Evolutionary conservation across 2,329 filamentous ascomycete genomes (phyloP).

Genomic region (Aspergillus japonicus): DNA sequence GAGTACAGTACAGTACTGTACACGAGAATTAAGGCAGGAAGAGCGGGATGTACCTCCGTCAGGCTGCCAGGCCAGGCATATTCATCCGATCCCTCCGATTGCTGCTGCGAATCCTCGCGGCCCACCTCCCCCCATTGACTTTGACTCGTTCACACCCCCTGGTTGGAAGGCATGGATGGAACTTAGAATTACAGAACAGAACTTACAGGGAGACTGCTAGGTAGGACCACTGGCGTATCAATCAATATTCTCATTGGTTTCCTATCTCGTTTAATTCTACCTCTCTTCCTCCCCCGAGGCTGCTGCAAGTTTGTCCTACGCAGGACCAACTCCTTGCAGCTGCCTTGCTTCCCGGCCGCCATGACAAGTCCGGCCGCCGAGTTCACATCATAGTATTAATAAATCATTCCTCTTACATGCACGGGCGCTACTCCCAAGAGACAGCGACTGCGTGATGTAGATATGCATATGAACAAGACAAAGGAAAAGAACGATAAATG

Average conservation of each 20-base stretch:
- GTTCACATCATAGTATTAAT: not conserved
- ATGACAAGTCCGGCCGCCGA: conserved; percentile 4
- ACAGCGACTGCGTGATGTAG: conserved; percentile 3
- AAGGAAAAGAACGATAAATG: conserved; percentile 10
- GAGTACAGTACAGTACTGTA: too few species aligned
- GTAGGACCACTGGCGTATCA: not conserved
- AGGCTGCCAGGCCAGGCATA: not conserved
- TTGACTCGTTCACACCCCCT: too few species aligned
- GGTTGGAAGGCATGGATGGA: too few species aligned
- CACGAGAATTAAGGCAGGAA: too few species aligned
- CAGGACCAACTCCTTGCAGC: conserved; percentile 15
- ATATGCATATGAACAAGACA: conserved; percentile 9
- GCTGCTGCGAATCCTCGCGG: not conserved
- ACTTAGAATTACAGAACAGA: too few species aligned
- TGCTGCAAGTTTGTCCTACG: not conserved
- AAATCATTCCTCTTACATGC: conserved; percentile 16
- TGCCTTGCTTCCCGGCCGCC: conserved; percentile 15
- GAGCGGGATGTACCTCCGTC: not conserved
- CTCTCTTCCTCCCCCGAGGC: not conserved
- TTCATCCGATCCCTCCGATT: not conserved
- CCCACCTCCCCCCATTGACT: not conserved
- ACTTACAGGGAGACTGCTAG: not conserved
- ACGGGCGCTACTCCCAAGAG: not conserved
- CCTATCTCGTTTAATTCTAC: conserved; percentile 1
- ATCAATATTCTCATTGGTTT: conserved; percentile 1